phyloP scores from a whole-genome alignment of 2,329 filamentous ascomycete genomes.

The Aureobasidium pullulans region DNA sequence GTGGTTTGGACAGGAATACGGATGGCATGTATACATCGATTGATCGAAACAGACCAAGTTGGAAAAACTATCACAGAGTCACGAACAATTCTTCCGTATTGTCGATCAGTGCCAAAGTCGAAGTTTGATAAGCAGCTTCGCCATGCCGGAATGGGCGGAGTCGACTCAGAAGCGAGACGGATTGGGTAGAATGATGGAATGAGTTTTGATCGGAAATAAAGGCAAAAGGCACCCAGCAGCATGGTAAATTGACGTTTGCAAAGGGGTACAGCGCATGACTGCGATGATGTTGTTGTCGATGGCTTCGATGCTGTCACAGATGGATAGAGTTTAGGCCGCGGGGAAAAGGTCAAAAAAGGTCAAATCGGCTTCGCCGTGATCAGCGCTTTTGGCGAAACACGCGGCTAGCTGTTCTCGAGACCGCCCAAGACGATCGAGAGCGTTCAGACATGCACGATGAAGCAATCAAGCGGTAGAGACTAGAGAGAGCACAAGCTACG shows the following conservation, averaged over 20 bases:
- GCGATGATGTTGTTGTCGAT: neutral
- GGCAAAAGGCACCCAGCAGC: too few species aligned
- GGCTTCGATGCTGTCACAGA: conserved; percentile 2
- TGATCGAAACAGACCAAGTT: neutral
- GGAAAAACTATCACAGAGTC: neutral
- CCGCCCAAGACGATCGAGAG: neutral
- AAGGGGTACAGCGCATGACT: neutral
- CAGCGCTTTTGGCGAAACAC: neutral
- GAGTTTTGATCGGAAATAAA: too few species aligned
- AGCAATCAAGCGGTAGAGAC: conserved; percentile 7
- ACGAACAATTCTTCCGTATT: neutral
- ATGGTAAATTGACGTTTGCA: too few species aligned
- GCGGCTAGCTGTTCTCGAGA: neutral
- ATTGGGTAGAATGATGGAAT: too few species aligned
- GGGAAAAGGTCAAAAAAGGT: neutral
- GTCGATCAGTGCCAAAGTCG: neutral
- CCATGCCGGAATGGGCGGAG: too few species aligned
- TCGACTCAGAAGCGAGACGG: too few species aligned
- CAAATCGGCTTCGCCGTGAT: neutral
- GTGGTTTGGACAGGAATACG: conserved; percentile 49
- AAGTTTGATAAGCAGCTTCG: neutral
- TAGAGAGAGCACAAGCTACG: neutral
- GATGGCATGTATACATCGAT: conserved; percentile 57
- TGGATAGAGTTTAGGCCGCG: neutral
- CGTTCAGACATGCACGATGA: conserved; percentile 7